Base-by-base conservation (phyloP, 345 rosid genomes). In the Bretschneidera sinensis region DNA sequence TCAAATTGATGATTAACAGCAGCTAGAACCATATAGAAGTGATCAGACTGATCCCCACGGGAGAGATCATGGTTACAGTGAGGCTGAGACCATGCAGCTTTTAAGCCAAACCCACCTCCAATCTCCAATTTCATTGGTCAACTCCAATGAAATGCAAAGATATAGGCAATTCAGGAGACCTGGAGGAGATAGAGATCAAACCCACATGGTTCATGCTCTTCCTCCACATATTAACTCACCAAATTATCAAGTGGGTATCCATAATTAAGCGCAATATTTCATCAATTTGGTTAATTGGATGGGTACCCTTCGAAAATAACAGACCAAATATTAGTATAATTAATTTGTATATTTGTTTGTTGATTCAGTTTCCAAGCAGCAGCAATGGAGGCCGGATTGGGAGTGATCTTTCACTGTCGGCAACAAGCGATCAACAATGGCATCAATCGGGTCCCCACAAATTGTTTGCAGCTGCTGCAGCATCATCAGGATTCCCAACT, bases 401-500 rank as follows among this genome's bases (percentile, higher is more conserved):
- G 23, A 78, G 81, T 43, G 92, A 85, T 60, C 88, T 88, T 17
- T 77, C 94, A 0, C 68, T 83, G 28, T 78, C n/a, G n/a, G n/a
- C 84, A 18, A 66, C 75, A 22, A 51, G 17, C 22, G 81, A 67
- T 61, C 85, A 65, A 18, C 80, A 77, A 57, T 76, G 78, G 82
- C 82, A n/a, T n/a, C n/a, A 83, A 67, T 55, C 78, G 3, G 83
- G 85, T 65, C 74, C 75, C 64, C 75, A 74, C 34, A 85, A 77
- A 62, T 55, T 75, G 69, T 77, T 75, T 79, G 76, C 92, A 74
- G 80, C 71, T 86, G 97, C 96, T 84, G 99, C 98, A 84, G 97
- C 96, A 92, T 92, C 98, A 89, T 92, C 98, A 89, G 97, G 98
- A 92, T 92, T 87, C 98, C 86, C 87, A 43, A 80, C 77, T 58